These are phyloP conservation scores for Fusarium redolens DNA, from an alignment of 2,329 filamentous ascomycete species.

Conservation along the genomic window DNA sequence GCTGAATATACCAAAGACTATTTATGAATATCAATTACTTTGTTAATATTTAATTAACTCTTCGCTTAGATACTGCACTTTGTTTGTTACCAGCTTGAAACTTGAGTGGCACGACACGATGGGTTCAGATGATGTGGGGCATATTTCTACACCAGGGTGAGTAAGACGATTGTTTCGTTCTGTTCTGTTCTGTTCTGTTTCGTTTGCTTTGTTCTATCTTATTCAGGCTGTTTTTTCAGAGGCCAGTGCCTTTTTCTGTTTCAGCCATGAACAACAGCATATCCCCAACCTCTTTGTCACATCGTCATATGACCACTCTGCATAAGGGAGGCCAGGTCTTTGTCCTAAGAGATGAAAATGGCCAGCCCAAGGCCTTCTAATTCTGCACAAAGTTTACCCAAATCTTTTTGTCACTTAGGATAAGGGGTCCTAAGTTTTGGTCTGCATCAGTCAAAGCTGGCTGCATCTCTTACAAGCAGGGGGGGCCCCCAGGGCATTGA, in stretches of 20 bases:
- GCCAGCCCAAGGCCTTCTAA: background rate
- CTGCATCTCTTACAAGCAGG: slow-evolving; percentile 19
- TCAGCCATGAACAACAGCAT: background rate
- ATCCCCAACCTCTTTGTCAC: background rate
- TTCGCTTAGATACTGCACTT: background rate
- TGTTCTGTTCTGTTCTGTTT: slow-evolving; percentile 25
- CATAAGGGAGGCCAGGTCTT: background rate
- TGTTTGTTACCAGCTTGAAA: slow-evolving; percentile 31
- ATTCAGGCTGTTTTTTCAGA: background rate
- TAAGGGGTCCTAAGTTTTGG: background rate
- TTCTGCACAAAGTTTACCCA: background rate
- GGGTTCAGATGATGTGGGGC: slow-evolving; percentile 38
- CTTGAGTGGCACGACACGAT: slow-evolving; percentile 42
- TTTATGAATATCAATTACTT: background rate
- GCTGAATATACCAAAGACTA: background rate
- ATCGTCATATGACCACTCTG: slow-evolving; percentile 30
- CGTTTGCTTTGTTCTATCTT: background rate
- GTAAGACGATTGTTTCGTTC: slow-evolving; percentile 29
- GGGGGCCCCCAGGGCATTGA: slow-evolving; percentile 21
- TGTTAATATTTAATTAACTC: background rate
- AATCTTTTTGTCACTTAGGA: background rate
- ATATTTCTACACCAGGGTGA: slow-evolving; percentile 32
- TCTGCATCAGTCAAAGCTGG: background rate
- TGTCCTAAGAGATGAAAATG: background rate
- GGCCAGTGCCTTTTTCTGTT: slow-evolving; percentile 3